Evolutionary conservation across 345 rosid genomes (phyloP).

Genomic region (Heritiera littoralis): DNA sequence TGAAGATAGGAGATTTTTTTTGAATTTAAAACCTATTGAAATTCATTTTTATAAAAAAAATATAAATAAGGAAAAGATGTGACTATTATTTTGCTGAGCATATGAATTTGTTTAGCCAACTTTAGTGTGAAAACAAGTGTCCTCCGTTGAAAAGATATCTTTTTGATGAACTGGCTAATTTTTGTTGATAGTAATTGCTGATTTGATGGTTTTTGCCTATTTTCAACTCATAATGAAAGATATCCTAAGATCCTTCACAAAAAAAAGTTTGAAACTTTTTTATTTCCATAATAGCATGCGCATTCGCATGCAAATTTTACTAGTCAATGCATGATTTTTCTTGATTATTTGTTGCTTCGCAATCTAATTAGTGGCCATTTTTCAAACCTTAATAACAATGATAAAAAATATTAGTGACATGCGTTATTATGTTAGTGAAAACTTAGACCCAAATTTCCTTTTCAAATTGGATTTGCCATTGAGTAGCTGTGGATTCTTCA

Average conservation of each 20-base stretch:
- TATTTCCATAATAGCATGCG: conserved; percentile 20
- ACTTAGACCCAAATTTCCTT: conserved; percentile 6
- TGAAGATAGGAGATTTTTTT: no score
- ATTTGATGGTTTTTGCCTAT: background rate
- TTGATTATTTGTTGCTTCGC: conserved; percentile 21
- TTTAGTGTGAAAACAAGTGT: background rate
- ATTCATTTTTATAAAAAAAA: no score
- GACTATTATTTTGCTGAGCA: no score
- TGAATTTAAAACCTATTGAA: no score
- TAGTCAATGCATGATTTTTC: conserved; percentile 8
- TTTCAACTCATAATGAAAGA: background rate
- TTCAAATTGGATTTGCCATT: conserved; percentile 40
- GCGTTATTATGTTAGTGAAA: conserved; percentile 29
- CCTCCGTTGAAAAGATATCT: background rate
- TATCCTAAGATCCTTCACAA: background rate
- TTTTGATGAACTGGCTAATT: background rate
- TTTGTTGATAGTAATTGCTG: background rate
- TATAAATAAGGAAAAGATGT: no score
- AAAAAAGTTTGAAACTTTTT: background rate
- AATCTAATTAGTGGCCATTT: conserved; percentile 14
- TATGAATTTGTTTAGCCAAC: background rate
- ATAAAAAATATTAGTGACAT: background rate
- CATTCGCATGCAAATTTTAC: conserved; percentile 28
- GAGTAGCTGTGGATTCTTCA: conserved; percentile 36
- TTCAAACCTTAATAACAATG: conserved; percentile 1